Evolutionary conservation across 2,329 filamentous ascomycete species (phyloP), one percentile per base, ranked within the genome.

Genomic region (Neocucurbitaria cava): DNA sequence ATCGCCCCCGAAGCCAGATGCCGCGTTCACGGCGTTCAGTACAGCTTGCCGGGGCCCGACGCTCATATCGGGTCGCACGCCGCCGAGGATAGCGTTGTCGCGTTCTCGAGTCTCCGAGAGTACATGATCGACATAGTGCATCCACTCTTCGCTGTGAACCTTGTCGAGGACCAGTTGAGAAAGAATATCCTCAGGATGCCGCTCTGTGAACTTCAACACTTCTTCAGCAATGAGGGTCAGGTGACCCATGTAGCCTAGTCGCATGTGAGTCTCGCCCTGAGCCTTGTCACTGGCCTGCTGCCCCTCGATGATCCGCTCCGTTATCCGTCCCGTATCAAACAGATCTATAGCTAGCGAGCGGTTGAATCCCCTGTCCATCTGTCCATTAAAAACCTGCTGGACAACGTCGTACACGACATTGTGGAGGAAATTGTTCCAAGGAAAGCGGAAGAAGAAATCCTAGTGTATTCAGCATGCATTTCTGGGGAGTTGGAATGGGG

Each of bases 331-430:
- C 45, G 88, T 89, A 71, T 96, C 91, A 68, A 99, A 99, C 18
- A 99, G 86, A 63, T 96, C 94, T 55, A 97, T 89, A 11, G 95
- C 94, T 46, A 99, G 81, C 43, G 87, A 89, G 10, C 91, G 88
- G 76, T 99, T 99, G 78, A 89, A 97, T 24, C 95, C 93, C 56
- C 92, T 89, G 66, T 98, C 94, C 90, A 99, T 96, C 0, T 92
- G 92, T 8, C 95, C 95, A 72, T 99, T 99, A 77, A 99, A 98
- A 1, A 99, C 95, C 79, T 99, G 95, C 76, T 99, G 95, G 39
- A 99, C 91, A 70, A 99, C 93, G 75, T 99, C 95, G 73, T 99
- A 99, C 43, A 99, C 95, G 39, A 99, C 95, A 71, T 99, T 99
- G 78, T 99, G 95, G 40, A 99, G 84, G 72, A 99, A 99, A 76